phyloP scores from a whole-genome alignment of 179 eudicot species.

The Corrigiola litoralis region DNA sequence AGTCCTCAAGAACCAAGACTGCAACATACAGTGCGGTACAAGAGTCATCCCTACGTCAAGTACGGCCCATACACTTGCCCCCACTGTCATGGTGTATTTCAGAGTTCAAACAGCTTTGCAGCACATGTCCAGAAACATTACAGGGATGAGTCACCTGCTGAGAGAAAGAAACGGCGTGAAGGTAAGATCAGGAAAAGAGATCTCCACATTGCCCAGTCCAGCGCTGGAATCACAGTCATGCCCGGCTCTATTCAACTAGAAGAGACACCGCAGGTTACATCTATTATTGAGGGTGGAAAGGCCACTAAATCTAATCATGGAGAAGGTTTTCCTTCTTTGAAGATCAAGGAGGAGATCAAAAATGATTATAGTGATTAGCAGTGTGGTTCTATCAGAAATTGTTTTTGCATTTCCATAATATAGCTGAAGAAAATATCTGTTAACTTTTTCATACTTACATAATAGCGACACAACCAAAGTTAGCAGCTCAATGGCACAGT shows the following conservation, averaged over 20 bases:
- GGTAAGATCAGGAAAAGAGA: slow-evolving; percentile 14
- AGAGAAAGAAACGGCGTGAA: slow-evolving; percentile 22
- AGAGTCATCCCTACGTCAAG: slow-evolving; percentile 16
- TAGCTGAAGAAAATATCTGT: too few relatives aligned
- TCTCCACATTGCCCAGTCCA: slow-evolving; percentile 11
- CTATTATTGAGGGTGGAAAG: neutral
- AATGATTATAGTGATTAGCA: neutral
- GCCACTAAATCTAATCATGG: neutral
- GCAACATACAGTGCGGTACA: neutral
- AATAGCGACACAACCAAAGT: too few relatives aligned
- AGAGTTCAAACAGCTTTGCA: neutral
- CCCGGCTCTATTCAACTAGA: neutral
- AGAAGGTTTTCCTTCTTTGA: neutral
- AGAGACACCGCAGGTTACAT: neutral
- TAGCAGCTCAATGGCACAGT: too few relatives aligned
- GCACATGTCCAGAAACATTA: slow-evolving; percentile 19
- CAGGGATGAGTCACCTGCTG: slow-evolving; percentile 16
- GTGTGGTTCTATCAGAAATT: too few relatives aligned
- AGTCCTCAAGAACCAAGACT: neutral
- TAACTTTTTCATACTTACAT: too few relatives aligned
- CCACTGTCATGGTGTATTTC: neutral
- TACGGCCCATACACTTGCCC: slow-evolving; percentile 26
- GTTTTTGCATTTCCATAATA: too few relatives aligned
- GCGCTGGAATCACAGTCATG: slow-evolving; percentile 22
- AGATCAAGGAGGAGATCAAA: slow-evolving; percentile 18